Evolutionary conservation across 768 basidiomycete species (phyloP), one percentile per base, ranked within the genome.

Genomic region (Pleurotus cornucopiae): DNA sequence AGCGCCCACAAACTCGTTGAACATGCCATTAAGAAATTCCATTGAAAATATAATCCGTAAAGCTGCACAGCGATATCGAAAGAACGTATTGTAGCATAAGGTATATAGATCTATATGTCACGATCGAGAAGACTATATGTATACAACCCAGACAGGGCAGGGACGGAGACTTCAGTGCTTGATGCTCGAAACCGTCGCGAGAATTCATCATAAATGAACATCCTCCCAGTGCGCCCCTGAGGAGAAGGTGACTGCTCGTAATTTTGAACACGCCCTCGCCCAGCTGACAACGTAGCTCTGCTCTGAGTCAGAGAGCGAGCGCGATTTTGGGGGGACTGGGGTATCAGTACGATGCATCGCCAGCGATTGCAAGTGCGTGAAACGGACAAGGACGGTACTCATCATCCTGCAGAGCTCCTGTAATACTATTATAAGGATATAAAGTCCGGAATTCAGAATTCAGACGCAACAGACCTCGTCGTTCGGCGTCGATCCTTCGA

Each of bases 401-500:
- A 53, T 21, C 9, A 53, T 53, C 23, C 39, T 23, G n/a, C 41
- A 53, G 7, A 53, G 21, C 14, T 38, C 51, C 51, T 53, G 23
- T 25, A 25, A 41, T 25, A 18, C 23, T 6, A 20, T 14, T 5
- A 20, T 45, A 18, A 38, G 53, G 37, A 43, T n/a, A 5, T 45
- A 34, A 57, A 39, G 49, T 38, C 58, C 5, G 9, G 38, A 43
- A 11, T 48, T 18, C 54, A 9, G 18, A 30, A 55, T 12, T 4
- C 12, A 49, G 40, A 41, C 2, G 46, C 47, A 55, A 43, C 6
- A 43, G 26, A 40, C 1, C n/a, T 44, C 45, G 26, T 64, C 68
- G 16, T 39, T 75, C 75, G 63, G 73, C 68, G 20, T 75, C 72
- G 49, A 62, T 60, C 16, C 63, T 67, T 30, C 61, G 55, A 26